Conservation (phyloP, 306 rosid genomes). For the Acacia crassicarpa region DNA sequence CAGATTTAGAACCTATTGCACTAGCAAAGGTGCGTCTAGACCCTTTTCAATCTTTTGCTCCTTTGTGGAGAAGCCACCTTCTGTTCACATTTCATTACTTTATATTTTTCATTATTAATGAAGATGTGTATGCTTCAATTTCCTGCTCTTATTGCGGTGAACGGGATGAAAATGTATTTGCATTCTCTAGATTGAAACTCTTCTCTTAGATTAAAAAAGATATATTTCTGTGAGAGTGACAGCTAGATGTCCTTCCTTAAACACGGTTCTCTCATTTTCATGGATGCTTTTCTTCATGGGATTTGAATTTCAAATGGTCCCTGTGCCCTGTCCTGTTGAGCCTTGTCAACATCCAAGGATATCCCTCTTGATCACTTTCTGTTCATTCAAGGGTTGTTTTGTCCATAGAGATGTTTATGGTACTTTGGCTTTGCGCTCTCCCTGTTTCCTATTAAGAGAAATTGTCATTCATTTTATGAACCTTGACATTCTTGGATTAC, state of each 20-base stretch:
- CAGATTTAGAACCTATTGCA: slow-evolving; percentile 61
- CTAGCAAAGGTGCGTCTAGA: slow-evolving; percentile 52
- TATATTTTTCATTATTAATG: not conserved
- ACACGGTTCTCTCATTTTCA: not conserved
- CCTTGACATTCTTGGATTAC: not conserved
- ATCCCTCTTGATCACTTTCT: slow-evolving; percentile 1
- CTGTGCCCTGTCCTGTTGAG: not conserved
- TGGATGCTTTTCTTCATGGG: not conserved
- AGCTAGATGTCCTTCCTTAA: not conserved
- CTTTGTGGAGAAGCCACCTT: not conserved
- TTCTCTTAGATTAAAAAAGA: not conserved
- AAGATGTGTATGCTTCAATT: not conserved
- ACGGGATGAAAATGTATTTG: not conserved
- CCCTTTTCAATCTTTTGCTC: not conserved
- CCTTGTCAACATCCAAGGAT: not conserved
- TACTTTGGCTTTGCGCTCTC: not conserved
- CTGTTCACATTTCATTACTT: not conserved
- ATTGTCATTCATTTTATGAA: not conserved
- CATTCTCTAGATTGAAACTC: not conserved
- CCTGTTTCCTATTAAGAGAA: not conserved
- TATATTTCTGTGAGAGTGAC: not conserved
- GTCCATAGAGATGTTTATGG: not conserved
- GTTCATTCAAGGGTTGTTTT: not conserved
- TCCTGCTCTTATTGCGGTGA: not conserved
- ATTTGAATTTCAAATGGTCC: not conserved